phyloP scores from a whole-genome alignment of 164 flowering plant species.

The Liquidambar formosana region DNA sequence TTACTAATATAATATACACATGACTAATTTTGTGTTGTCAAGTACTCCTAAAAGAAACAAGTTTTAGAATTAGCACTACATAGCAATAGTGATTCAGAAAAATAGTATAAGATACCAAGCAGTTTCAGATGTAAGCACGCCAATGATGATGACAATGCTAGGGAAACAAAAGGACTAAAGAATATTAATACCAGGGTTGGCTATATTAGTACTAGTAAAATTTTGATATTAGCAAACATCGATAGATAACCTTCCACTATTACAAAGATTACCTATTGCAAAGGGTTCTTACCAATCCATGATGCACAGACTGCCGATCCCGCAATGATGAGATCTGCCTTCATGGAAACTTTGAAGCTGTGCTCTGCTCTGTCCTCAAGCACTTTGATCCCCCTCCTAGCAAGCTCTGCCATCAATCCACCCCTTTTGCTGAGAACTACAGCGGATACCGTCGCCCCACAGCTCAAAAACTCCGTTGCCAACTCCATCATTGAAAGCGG shows the following conservation, averaged over 20 bases:
- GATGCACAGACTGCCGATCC: conserved; percentile 97
- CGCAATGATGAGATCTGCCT: conserved; percentile 91
- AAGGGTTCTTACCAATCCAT: conserved; percentile 84
- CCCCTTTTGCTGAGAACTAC: conserved; percentile 92
- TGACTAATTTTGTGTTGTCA: no score
- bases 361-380: conserved; percentile 74
- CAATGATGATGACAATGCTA: no score
- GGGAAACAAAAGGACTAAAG: no score
- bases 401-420: conserved; percentile 85
- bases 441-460: conserved; percentile 94
- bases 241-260: neutral
- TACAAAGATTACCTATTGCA: neutral
- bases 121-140: no score
- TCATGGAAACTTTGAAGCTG: conserved; percentile 90
- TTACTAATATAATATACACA: no score
- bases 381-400: conserved; percentile 82
- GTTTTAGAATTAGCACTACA: no score
- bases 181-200: no score
- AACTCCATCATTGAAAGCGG: conserved; percentile 97
- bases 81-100: no score
- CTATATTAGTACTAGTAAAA: neutral
- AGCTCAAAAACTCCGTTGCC: conserved; percentile 92
- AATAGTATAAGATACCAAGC: no score
- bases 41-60: no score
- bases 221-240: neutral